Percentiles rank a stretch among this genome's conserved stretches.
These are phyloP conservation scores for Coemansia furcata DNA, from an alignment of 192 early-diverging fungal species.

Conservation along the genomic window DNA sequence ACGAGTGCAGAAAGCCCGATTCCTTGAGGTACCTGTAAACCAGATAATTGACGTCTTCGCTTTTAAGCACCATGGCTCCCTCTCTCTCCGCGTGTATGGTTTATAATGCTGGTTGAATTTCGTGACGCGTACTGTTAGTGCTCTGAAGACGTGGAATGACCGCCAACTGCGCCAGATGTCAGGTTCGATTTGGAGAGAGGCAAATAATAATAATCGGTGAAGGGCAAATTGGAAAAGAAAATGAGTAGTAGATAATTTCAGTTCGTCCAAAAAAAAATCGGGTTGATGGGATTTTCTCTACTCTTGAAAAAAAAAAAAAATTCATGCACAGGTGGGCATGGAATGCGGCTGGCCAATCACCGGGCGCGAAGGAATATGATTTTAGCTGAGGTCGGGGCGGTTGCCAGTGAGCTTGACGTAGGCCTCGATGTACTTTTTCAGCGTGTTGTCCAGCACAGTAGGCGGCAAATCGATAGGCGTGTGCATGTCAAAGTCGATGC, in stretches of 20 bases:
- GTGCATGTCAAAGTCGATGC: conserved; percentile 85
- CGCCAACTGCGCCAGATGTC: background rate
- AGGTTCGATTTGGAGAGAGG: background rate
- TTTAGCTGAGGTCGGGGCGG: conserved; percentile 58
- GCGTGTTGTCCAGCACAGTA: conserved; percentile 79
- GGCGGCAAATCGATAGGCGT: conserved; percentile 76
- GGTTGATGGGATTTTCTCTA: background rate
- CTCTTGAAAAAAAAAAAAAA: conserved; percentile 12
- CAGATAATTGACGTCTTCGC: conserved; percentile 86
- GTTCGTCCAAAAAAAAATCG: background rate
- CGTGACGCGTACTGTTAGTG: background rate
- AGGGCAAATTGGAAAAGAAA: background rate
- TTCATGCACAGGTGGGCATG: background rate
- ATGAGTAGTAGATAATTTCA: background rate
- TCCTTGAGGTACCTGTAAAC: conserved; percentile 85
- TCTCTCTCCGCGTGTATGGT: background rate
- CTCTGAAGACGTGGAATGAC: background rate
- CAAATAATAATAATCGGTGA: background rate
- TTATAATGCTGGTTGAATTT: background rate
- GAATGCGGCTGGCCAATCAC: conserved; percentile 3
- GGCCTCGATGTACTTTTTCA: conserved; percentile 89
- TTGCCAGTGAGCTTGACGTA: conserved; percentile 81
- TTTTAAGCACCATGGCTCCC: conserved; percentile 67
- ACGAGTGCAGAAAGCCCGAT: conserved; percentile 83
- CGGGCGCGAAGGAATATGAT: background rate